A percentile compares a stretch with the other conserved stretches of the same genome.
Conservation (phyloP, 805 yeast genomes). For the Nakazawaea siamensis region DNA sequence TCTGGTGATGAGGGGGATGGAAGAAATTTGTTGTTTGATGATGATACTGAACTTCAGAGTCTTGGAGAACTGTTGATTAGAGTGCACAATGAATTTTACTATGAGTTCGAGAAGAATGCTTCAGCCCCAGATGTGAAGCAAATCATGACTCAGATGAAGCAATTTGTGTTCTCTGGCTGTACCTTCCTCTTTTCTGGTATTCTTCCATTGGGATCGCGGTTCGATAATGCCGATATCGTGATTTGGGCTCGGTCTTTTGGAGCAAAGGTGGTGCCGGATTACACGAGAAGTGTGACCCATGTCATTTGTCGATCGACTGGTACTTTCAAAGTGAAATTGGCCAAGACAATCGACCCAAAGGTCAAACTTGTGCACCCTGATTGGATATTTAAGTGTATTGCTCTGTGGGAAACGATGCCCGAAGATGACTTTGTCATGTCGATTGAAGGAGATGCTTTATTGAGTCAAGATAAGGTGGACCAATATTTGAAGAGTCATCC, state of each 20-base stretch:
- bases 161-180: constrained; percentile 55
- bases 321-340: constrained; percentile 80
- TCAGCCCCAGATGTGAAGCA: constrained; percentile 53
- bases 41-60: constrained; percentile 66
- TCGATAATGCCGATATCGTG: constrained; percentile 77
- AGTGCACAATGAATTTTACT: constrained; percentile 65
- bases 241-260: constrained; percentile 92
- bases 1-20: constrained; percentile 16
- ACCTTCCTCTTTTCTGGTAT: constrained; percentile 79
- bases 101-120: constrained; percentile 26
- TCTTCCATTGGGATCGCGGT: constrained; percentile 72
- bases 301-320: constrained; percentile 75
- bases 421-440: constrained; percentile 51
- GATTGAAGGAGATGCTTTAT: constrained; percentile 38
- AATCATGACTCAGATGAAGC: constrained; percentile 73
- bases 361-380: constrained; percentile 82
- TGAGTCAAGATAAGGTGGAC: constrained; percentile 36
- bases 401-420: constrained; percentile 65
- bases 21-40: constrained; percentile 59
- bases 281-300: constrained; percentile 73
- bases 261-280: constrained; percentile 69
- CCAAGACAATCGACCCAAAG: constrained; percentile 48
- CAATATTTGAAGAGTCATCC: constrained; percentile 26
- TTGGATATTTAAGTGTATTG: constrained; percentile 85
- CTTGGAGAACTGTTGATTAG: constrained; percentile 53